Conservation (phyloP, 192 early-diverging fungal species). For the Fimicolochytrium jonesii region DNA sequence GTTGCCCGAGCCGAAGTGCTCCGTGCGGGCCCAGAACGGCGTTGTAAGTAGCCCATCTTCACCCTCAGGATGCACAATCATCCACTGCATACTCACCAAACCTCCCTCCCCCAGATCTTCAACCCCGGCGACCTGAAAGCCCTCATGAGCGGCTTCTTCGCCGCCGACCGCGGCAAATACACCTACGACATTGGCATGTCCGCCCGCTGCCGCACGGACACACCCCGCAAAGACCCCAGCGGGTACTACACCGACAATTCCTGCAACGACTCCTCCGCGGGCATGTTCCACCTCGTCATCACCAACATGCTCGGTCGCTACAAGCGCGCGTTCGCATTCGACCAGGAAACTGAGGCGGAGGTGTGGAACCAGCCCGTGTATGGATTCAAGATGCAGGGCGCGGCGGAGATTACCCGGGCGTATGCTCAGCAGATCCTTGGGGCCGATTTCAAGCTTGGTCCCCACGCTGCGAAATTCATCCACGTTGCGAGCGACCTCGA, state of each 20-base stretch:
- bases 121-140: not conserved
- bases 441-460: not conserved
- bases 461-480: not conserved
- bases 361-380: slow-evolving; percentile 18
- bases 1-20: not conserved
- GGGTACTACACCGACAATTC: not conserved
- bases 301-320: not conserved
- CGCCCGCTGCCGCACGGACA: not conserved
- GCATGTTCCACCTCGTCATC: slow-evolving; percentile 1
- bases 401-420: not conserved
- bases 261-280: not conserved
- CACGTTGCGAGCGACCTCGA: not conserved
- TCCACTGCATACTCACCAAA: too few species aligned
- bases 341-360: slow-evolving; percentile 1
- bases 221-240: not conserved
- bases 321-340: not conserved
- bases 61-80: too few species aligned
- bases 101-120: too few species aligned
- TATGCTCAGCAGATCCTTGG: not conserved
- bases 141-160: not conserved
- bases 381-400: not conserved
- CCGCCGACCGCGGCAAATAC: not conserved
- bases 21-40: too few species aligned
- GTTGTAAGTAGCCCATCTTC: too few species aligned
- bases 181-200: not conserved